Conservation (phyloP, 2,329 filamentous ascomycete species). For the Karstenula rhodostoma region DNA sequence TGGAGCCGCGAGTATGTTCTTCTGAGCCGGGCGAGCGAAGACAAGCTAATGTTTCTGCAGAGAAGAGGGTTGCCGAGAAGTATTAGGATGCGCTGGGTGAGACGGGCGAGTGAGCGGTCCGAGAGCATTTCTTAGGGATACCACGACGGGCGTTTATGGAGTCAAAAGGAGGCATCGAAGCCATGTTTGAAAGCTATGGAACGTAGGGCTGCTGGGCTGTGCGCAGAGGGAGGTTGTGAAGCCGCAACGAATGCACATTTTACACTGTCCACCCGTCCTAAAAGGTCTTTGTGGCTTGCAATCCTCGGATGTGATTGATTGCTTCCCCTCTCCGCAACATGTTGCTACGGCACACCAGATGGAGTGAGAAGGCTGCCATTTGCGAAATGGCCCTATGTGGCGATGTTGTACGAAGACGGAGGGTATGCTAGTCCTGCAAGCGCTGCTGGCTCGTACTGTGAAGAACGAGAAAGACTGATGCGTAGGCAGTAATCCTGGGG, state of each 20-base stretch:
- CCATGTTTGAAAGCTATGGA: not conserved
- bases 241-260: not conserved
- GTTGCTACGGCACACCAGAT: not conserved
- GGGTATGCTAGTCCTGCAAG: not conserved
- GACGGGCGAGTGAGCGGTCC: not conserved
- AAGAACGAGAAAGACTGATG: not conserved
- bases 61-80: slow-evolving; percentile 19
- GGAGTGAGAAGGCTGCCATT: too few species aligned
- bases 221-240: not conserved
- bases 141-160: slow-evolving; percentile 5
- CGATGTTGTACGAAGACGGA: not conserved
- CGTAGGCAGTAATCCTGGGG: not conserved
- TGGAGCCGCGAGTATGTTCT: slow-evolving; percentile 57
- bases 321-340: too few species aligned
- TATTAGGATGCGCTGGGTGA: slow-evolving; percentile 1
- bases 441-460: not conserved
- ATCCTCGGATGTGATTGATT: too few species aligned
- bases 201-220: not conserved
- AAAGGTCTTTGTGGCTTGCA: too few species aligned
- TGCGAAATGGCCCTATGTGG: not conserved
- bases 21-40: not conserved
- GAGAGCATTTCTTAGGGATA: slow-evolving; percentile 6
- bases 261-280: too few species aligned
- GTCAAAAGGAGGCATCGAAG: not conserved
- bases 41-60: slow-evolving; percentile 7